phyloP scores from a whole-genome alignment of 2,329 filamentous ascomycete genomes.

The Diaporthe vaccinii region DNA sequence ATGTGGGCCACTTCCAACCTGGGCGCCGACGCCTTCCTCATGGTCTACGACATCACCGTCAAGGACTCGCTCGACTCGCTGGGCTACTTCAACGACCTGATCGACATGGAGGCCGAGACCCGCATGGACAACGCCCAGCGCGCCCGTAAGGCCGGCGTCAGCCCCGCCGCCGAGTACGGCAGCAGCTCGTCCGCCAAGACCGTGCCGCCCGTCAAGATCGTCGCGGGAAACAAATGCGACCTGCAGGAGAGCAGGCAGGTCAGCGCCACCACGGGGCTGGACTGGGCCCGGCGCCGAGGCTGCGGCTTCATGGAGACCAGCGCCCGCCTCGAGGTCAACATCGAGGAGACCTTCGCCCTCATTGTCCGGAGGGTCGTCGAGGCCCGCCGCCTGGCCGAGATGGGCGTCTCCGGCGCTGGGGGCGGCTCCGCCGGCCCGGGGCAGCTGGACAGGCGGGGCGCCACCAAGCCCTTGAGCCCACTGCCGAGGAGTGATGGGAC shows the following conservation, averaged over 20 bases:
- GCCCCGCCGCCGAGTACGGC: constrained; percentile 46
- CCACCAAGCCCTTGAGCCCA: constrained; percentile 71
- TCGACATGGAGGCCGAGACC: constrained; percentile 85
- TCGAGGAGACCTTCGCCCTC: constrained; percentile 88
- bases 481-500: constrained; percentile 55
- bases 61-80: constrained; percentile 77
- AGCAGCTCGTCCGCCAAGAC: constrained; percentile 59
- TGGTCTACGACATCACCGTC: constrained; percentile 90
- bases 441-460: constrained; percentile 62
- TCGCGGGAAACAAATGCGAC: constrained; percentile 90
- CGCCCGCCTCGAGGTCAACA: constrained; percentile 86
- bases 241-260: constrained; percentile 78
- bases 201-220: constrained; percentile 83
- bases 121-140: constrained; percentile 72
- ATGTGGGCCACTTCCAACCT: constrained; percentile 88
- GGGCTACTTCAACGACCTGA: constrained; percentile 84
- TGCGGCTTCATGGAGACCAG: constrained; percentile 95
- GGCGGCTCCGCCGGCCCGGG: background rate
- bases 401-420: constrained; percentile 54
- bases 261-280: constrained; percentile 77
- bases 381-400: constrained; percentile 64
- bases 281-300: constrained; percentile 79
- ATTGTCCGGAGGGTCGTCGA: constrained; percentile 74
- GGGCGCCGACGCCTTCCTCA: constrained; percentile 83
- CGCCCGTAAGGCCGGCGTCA: constrained; percentile 59